Base-by-base conservation (phyloP, 176 grass and related monocot genomes). In the Tillandsia leiboldiana region DNA sequence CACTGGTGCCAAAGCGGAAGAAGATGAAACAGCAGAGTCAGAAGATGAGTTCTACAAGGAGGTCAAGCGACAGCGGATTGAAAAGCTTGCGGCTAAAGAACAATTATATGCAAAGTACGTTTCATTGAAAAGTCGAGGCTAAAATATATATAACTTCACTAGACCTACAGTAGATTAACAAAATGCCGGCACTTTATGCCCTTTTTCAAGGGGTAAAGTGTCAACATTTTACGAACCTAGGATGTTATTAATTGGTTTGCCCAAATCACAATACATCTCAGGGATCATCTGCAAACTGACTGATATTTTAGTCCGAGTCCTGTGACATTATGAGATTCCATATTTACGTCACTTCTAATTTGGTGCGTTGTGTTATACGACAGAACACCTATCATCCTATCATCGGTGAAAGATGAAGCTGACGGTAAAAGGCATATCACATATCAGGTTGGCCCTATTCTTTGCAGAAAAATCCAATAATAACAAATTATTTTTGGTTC, bases 401-500 rank as follows among this genome's bases (percentile, higher is more conserved):
- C 56, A 48, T 23, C 75, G 69, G 79, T 73, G 47, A 81, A 91
- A 84, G 80, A 72, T 58, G 81, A 92, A 79, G 81, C 84, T 50
- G 84, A 90, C 75, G 89, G 84, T 76, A 97, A 97, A 78, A 88
- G 94, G 71, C 87, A 90, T 68, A 97, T 97, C 66, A 83, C 93
- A 27, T 80, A 82, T 74, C 92, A 91, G 92, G 92, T 96, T 70
- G 61, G 70, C 57, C 67, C 75, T 73, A 64, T 26, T 75, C 64
- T 42, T 33, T 50, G 51, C 12, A 42, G 26, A 47, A 42, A 42
- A 42, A 18, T 14, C 11, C 18, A 17, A 23, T 42, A 48, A 24
- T 42, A 42, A 42, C 33, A 6, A 42, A 42, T 42, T 7, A 6
- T 50, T 68, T 50, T 68, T 12, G 17, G 47, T 12, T 26, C 68